Evolutionary conservation across 352 stramenopile species (phyloP).

Genomic region (Phytophthora cryptogea): DNA sequence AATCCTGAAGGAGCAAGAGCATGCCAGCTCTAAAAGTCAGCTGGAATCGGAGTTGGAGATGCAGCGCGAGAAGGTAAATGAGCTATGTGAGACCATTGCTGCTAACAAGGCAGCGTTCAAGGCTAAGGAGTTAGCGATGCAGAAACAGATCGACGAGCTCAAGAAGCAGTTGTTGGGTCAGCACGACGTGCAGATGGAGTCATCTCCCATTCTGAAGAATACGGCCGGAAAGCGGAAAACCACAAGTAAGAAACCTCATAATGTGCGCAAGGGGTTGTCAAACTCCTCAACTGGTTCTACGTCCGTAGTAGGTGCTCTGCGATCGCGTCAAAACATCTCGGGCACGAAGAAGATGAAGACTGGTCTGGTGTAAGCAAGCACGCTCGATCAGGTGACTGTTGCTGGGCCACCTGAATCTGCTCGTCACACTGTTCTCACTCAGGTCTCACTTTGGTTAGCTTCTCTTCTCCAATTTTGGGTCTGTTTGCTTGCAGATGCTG

Average conservation of each 20-base stretch:
- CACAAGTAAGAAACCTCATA: constrained; percentile 47
- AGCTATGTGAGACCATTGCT: constrained; percentile 54
- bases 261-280: constrained; percentile 43
- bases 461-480: constrained; percentile 21
- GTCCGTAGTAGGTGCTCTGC: constrained; percentile 58
- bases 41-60: constrained; percentile 49
- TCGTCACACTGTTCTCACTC: constrained; percentile 17
- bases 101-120: constrained; percentile 60
- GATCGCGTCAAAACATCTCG: constrained; percentile 50
- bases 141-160: constrained; percentile 64
- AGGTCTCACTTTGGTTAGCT: constrained; percentile 2
- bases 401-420: constrained; percentile 6
- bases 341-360: constrained; percentile 58
- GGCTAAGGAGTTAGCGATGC: constrained; percentile 72
- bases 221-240: constrained; percentile 61
- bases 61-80: constrained; percentile 67
- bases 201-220: constrained; percentile 39
- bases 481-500: constrained; percentile 20
- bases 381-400: constrained; percentile 22
- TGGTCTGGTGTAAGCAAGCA: constrained; percentile 42
- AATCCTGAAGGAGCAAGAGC: constrained; percentile 59
- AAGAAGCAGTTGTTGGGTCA: constrained; percentile 46
- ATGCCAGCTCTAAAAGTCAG: constrained; percentile 29
- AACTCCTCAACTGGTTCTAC: constrained; percentile 49
- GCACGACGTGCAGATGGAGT: constrained; percentile 43